These are phyloP conservation scores for Fistulinella prunicolor DNA, from an alignment of 768 basidiomycete genomes.

Conservation along the genomic window DNA sequence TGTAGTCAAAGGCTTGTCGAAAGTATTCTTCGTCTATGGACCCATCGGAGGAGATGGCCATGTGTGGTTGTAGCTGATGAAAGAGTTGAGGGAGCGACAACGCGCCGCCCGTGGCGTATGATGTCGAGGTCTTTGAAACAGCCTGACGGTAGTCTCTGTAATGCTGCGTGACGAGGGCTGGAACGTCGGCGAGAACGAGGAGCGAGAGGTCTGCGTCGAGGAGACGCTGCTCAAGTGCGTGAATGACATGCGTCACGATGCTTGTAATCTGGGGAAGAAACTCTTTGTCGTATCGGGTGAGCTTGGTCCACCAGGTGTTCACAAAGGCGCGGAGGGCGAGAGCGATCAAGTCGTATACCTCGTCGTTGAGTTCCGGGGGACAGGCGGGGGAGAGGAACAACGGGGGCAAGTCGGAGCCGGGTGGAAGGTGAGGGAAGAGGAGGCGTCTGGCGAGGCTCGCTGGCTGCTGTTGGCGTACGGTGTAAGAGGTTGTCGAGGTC, in stretches of 20 bases:
- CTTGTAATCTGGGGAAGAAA: constrained; percentile 69
- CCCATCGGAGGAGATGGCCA: constrained; percentile 71
- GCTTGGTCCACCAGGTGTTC: constrained; percentile 82
- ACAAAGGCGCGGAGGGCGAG: constrained; percentile 77
- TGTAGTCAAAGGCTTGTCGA: constrained; percentile 72
- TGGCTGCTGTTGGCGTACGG: constrained; percentile 23
- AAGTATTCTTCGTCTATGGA: constrained; percentile 70
- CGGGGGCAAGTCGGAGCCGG: constrained; percentile 47
- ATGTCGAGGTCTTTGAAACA: constrained; percentile 54
- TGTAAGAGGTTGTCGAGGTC: constrained; percentile 21
- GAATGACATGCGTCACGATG: constrained; percentile 57
- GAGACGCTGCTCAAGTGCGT: constrained; percentile 56
- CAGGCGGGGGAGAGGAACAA: constrained; percentile 46
- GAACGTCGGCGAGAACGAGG: constrained; percentile 61
- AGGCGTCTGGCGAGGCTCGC: constrained; percentile 52
- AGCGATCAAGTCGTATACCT: constrained; percentile 70
- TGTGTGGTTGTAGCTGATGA: constrained; percentile 80
- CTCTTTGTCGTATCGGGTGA: constrained; percentile 81
- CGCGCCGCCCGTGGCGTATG: constrained; percentile 68
- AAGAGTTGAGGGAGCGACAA: constrained; percentile 65
- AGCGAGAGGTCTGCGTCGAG: constrained; percentile 53
- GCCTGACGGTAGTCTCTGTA: constrained; percentile 77
- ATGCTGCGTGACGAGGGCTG: constrained; percentile 69
- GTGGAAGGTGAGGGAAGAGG: constrained; percentile 54
- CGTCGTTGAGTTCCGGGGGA: constrained; percentile 54